These are phyloP conservation scores for Saturnispora besseyi DNA, from an alignment of 805 yeast species.

Conservation along the genomic window DNA sequence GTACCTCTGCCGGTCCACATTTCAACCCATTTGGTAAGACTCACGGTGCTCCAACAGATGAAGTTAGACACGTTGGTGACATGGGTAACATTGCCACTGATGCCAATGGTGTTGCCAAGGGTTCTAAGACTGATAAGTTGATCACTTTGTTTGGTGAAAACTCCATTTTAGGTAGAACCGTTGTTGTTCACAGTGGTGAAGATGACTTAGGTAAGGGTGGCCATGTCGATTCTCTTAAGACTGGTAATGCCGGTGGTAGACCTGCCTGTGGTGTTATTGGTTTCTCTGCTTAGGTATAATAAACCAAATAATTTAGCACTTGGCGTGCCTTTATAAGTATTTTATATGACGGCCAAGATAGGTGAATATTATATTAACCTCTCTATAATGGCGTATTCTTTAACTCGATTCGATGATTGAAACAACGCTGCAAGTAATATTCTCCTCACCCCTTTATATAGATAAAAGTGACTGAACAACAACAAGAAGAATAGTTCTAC, in stretches of 20 bases:
- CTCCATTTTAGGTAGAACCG: conserved; percentile 90
- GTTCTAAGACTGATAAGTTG: conserved; percentile 66
- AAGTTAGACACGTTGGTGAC: conserved; percentile 85
- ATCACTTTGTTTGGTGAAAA: conserved; percentile 79
- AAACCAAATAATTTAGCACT: too few relatives aligned
- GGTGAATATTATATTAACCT: background rate
- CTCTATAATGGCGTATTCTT: background rate
- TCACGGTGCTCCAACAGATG: conserved; percentile 89
- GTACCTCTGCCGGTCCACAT: conserved; percentile 98
- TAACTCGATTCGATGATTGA: background rate
- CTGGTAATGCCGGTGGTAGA: conserved; percentile 98
- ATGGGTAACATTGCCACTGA: conserved; percentile 91
- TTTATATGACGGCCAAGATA: background rate
- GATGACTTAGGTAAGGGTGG: conserved; percentile 96
- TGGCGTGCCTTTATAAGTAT: background rate
- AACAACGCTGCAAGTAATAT: background rate
- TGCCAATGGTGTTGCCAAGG: conserved; percentile 83
- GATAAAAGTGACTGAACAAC: too few relatives aligned
- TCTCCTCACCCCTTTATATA: background rate
- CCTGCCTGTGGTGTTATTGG: conserved; percentile 99
- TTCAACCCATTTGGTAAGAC: conserved; percentile 84
- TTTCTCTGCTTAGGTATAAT: conserved; percentile 35
- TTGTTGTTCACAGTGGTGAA: conserved; percentile 85
- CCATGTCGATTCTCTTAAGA: conserved; percentile 80
- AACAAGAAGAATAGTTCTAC: too few relatives aligned